Evolutionary conservation across 208 protist species (phyloP).

Genomic region (Trypanosoma lewisi): DNA sequence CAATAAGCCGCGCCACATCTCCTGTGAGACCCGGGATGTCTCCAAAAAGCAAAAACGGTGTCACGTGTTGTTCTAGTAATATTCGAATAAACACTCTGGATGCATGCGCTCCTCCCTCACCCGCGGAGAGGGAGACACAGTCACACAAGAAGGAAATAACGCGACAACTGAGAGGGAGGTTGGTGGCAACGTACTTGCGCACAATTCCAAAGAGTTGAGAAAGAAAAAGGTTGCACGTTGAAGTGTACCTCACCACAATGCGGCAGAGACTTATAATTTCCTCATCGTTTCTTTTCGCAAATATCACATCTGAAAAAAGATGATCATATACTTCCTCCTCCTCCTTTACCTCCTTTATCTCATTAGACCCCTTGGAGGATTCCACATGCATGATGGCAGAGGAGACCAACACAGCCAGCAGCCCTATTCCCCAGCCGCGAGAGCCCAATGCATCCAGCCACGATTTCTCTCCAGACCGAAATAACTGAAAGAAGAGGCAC

Average conservation of each 20-base stretch:
- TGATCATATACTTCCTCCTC: conserved; percentile 7
- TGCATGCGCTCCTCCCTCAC: not conserved
- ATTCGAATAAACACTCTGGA: not conserved
- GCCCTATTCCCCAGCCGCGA: conserved; percentile 12
- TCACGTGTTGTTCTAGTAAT: conserved; percentile 26
- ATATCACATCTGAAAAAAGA: conserved; percentile 12
- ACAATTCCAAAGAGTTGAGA: conserved; percentile 11
- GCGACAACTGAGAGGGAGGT: conserved; percentile 5
- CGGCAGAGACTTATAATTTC: conserved; percentile 1
- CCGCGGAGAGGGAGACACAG: conserved; percentile 12
- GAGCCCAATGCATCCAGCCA: conserved; percentile 17
- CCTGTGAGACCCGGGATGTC: conserved; percentile 15
- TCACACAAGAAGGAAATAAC: conserved; percentile 21
- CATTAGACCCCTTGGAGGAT: not conserved
- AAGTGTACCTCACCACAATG: conserved; percentile 15
- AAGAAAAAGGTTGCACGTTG: conserved; percentile 19
- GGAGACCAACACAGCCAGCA: conserved; percentile 22
- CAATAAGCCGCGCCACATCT: conserved; percentile 26
- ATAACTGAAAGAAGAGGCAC: conserved; percentile 7
- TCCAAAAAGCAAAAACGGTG: conserved; percentile 20
- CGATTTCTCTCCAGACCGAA: conserved; percentile 7
- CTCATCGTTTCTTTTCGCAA: not conserved
- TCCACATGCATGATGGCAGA: conserved; percentile 12
- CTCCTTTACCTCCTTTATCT: not conserved
- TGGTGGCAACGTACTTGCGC: not conserved